Base-by-base conservation (phyloP, 176 grass and related monocot species). In the Thalia dealbata region DNA sequence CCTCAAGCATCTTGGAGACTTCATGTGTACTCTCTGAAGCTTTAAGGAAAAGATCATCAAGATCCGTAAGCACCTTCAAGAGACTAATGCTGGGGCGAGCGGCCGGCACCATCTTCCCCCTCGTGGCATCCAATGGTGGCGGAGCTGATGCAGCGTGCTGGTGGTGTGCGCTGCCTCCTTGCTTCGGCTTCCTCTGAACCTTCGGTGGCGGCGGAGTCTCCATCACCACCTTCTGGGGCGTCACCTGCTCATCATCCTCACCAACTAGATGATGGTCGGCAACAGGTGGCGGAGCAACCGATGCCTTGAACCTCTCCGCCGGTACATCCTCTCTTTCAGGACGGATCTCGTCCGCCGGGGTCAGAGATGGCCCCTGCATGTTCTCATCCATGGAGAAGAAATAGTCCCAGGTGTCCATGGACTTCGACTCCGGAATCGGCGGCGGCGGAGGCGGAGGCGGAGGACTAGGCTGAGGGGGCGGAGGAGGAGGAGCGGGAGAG, bases 371-470 rank as follows among this genome's bases (percentile, higher is more conserved):
- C 26, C 78, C 84, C 25, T 79, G 64, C 89, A 97, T 91, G 14
- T 78, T 81, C 21, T 91, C 84, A 8, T 86, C 87, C 90, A 99
- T 92, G 72, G 87, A 79, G 74, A 99, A 99, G 81, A 99, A 99
- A 58, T 97, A 97, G 41, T 99, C 95, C 95, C 95, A 99, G 0
- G 79, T 81, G 65, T 84, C 84, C 10, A 85, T 35, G 0, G 78
- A 72, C 73, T 85, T 85, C 15, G 79, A 11, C 3, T 86, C 77
- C 32, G 69, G 68, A n/a, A 71, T 61, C n/a, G 81, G 75, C 7
- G 73, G 74, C 19, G 85, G 87, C 15, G 75, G 83, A 3, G 61
- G 87, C 15, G 75, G 83, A 3, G 61, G 30, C 64, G 64, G 32
- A 10, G 64, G 64, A 27, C 64, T 67, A 15, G 64, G 18, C 16